phyloP scores from a whole-genome alignment of 2,329 filamentous ascomycete genomes.

The Septoria linicola region DNA sequence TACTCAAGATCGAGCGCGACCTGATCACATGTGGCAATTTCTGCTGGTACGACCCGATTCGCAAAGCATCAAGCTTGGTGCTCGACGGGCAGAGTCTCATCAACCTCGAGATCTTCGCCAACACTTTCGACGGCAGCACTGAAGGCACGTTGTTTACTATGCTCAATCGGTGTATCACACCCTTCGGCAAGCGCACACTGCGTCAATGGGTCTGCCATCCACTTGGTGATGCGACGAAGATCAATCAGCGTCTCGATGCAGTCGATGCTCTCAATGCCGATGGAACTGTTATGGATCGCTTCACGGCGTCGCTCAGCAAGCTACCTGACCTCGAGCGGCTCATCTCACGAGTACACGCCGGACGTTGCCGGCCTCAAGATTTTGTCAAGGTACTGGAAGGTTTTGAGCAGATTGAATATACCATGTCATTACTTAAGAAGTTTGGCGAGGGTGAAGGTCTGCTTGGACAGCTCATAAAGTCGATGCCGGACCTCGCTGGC shows the following conservation, averaged over 20 bases:
- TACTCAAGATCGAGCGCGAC: slow-evolving; percentile 81
- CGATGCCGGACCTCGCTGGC: slow-evolving; percentile 80
- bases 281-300: slow-evolving; percentile 75
- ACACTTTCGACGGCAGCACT: slow-evolving; percentile 79
- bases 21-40: slow-evolving; percentile 90
- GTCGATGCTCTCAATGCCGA: slow-evolving; percentile 91
- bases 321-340: slow-evolving; percentile 92
- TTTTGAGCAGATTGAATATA: slow-evolving; percentile 97
- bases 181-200: slow-evolving; percentile 94
- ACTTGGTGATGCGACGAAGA: slow-evolving; percentile 77
- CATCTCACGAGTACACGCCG: slow-evolving; percentile 91
- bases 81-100: slow-evolving; percentile 94
- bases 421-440: slow-evolving; percentile 73
- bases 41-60: slow-evolving; percentile 86
- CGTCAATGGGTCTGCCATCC: slow-evolving; percentile 98
- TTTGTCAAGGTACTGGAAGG: slow-evolving; percentile 92
- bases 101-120: slow-evolving; percentile 96
- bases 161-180: slow-evolving; percentile 90
- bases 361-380: slow-evolving; percentile 83
- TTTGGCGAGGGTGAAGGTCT: slow-evolving; percentile 77
- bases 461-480: slow-evolving; percentile 75
- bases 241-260: slow-evolving; percentile 91
- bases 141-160: slow-evolving; percentile 89
- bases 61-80: slow-evolving; percentile 82
- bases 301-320: slow-evolving; percentile 82